Evolutionary conservation across 202 grass and related monocot species (phyloP).

Genomic region (Zizania palustris): DNA sequence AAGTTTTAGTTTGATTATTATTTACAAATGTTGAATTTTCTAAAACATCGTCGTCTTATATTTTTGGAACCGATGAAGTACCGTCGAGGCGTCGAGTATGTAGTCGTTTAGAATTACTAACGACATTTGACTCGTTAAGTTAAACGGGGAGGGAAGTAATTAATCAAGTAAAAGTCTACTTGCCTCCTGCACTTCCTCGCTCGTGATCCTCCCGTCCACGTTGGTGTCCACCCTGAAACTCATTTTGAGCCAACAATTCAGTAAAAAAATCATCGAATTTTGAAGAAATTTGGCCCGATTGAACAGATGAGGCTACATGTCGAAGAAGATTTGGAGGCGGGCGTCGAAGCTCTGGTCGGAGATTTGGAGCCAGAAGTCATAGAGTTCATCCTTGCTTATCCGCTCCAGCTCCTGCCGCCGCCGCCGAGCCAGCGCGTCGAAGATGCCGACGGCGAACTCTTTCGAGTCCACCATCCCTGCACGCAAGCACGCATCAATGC

Average conservation of each 20-base stretch:
- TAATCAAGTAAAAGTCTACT: conserved; percentile 9
- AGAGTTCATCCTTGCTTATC: conserved; percentile 86
- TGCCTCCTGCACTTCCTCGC: conserved; percentile 94
- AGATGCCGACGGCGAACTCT: conserved; percentile 85
- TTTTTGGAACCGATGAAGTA: no score
- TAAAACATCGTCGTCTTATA: no score
- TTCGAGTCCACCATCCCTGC: conserved; percentile 91
- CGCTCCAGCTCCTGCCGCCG: conserved; percentile 68
- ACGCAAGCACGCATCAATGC: neutral
- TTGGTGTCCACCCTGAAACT: conserved; percentile 87
- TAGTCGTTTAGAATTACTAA: neutral
- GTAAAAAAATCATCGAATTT: conserved; percentile 23
- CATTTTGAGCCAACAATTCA: conserved; percentile 30
- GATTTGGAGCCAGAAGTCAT: conserved; percentile 98
- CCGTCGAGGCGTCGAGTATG: no score
- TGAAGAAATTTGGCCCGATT: neutral
- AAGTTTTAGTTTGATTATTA: no score
- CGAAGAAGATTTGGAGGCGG: conserved; percentile 95
- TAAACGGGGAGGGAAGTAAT: neutral
- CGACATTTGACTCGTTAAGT: neutral
- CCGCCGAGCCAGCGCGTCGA: conserved; percentile 80
- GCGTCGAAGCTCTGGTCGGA: conserved; percentile 99
- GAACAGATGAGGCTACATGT: conserved; percentile 62
- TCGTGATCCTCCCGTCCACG: conserved; percentile 94
- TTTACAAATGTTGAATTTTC: no score